phyloP scores from a whole-genome alignment of 129 eudicot species.

The Ambrosia trifida region DNA sequence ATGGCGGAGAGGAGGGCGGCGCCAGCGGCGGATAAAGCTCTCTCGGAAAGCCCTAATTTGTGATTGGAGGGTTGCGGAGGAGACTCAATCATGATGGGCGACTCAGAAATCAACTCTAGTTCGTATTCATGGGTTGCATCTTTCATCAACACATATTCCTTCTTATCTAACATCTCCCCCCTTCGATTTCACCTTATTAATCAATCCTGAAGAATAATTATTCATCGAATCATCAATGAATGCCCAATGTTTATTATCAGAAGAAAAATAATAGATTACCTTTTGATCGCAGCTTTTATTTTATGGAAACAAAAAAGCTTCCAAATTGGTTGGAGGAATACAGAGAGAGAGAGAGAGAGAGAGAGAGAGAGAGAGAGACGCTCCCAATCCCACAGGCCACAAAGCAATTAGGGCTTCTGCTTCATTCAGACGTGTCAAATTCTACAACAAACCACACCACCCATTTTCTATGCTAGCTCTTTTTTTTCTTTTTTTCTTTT shows the following conservation, averaged over 20 bases:
- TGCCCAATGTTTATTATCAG: background rate
- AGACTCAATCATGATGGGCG: slow-evolving; percentile 36
- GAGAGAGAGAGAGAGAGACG: no score
- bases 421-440: no score
- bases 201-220: background rate
- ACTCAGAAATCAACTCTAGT: slow-evolving; percentile 40
- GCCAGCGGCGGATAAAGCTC: slow-evolving; percentile 92
- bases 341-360: background rate
- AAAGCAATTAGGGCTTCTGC: background rate
- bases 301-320: background rate
- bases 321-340: background rate
- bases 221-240: no score
- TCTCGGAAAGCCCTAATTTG: slow-evolving; percentile 55
- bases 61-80: slow-evolving; percentile 29
- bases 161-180: background rate
- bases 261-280: background rate
- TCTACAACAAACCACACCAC: no score
- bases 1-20: slow-evolving; percentile 94
- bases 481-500: no score
- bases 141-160: background rate
- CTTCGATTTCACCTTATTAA: no score
- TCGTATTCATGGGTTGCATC: slow-evolving; percentile 28
- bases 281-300: slow-evolving; percentile 5
- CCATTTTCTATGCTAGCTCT: no score
- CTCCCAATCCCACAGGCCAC: slow-evolving; percentile 1